phyloP scores from a whole-genome alignment of 2,329 filamentous ascomycete genomes.

The Coniochaeta sp. region DNA sequence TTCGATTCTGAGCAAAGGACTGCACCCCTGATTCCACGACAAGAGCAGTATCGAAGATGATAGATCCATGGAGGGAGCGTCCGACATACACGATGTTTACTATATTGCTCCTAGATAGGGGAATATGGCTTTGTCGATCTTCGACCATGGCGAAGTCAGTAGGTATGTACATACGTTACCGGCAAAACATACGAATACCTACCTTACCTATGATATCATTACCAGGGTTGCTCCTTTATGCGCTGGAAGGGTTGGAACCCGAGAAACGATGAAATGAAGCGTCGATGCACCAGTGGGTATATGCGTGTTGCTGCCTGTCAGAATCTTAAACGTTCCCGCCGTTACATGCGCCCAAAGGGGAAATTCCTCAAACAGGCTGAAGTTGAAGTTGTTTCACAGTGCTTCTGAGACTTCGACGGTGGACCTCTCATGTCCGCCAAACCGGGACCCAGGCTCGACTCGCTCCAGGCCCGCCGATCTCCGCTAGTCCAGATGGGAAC shows the following conservation, averaged over 20 bases:
- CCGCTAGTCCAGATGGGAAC: background rate
- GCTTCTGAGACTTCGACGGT: slow-evolving; percentile 13
- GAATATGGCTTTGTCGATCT: background rate
- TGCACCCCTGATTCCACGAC: background rate
- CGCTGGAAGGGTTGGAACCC: background rate
- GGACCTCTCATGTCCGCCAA: slow-evolving; percentile 3
- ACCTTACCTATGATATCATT: background rate
- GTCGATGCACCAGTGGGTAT: background rate
- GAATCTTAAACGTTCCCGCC: background rate
- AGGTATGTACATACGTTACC: background rate
- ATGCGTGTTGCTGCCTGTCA: background rate
- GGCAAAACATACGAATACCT: too few species aligned
- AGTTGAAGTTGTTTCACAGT: slow-evolving; percentile 30
- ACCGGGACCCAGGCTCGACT: slow-evolving; percentile 5
- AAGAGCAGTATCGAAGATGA: background rate
- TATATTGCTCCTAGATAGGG: background rate
- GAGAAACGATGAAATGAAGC: background rate
- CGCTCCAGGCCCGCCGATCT: background rate
- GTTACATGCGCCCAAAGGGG: background rate
- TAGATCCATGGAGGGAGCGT: background rate
- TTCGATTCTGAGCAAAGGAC: background rate
- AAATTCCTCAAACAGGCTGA: slow-evolving; percentile 25
- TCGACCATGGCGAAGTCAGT: background rate
- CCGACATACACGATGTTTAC: background rate
- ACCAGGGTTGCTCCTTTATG: background rate